These are phyloP conservation scores for Durotheca rogersii DNA, from an alignment of 495 filamentous ascomycete genomes.

Conservation along the genomic window DNA sequence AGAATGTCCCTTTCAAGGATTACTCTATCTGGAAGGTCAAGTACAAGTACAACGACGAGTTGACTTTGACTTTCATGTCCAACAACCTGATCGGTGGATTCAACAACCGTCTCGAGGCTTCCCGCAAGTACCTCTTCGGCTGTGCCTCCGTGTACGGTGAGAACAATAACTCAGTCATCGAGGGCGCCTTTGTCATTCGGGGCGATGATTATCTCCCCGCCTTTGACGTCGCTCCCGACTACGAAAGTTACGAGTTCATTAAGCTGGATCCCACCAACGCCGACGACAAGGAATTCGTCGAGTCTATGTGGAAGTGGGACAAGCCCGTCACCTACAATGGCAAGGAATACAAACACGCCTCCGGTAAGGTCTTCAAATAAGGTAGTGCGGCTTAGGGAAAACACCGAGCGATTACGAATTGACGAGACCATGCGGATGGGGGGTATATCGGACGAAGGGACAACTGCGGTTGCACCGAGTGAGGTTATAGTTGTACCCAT, in stretches of 20 bases:
- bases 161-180: slow-evolving; percentile 82
- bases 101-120: slow-evolving; percentile 94
- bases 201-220: slow-evolving; percentile 83
- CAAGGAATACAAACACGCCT: slow-evolving; percentile 72
- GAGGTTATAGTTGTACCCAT: slow-evolving; percentile 12
- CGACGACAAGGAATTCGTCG: slow-evolving; percentile 79
- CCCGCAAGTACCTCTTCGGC: slow-evolving; percentile 98
- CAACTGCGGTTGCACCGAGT: slow-evolving; percentile 8
- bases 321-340: slow-evolving; percentile 72
- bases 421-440: slow-evolving; percentile 31
- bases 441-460: slow-evolving; percentile 10
- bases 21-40: slow-evolving; percentile 89
- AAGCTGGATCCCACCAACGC: slow-evolving; percentile 88
- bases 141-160: slow-evolving; percentile 82
- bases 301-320: slow-evolving; percentile 85
- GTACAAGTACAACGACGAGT: slow-evolving; percentile 99
- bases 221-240: slow-evolving; percentile 96
- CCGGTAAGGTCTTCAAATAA: slow-evolving; percentile 99
- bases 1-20: slow-evolving; percentile 86
- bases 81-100: slow-evolving; percentile 97
- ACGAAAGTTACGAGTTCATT: slow-evolving; percentile 91
- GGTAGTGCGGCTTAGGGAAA: slow-evolving; percentile 24
- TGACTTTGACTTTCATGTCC: slow-evolving; percentile 96
- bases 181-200: slow-evolving; percentile 90
- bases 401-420: slow-evolving; percentile 28